These are phyloP conservation scores for Glycine latifolia DNA, from an alignment of 306 rosid genomes.

Conservation along the genomic window DNA sequence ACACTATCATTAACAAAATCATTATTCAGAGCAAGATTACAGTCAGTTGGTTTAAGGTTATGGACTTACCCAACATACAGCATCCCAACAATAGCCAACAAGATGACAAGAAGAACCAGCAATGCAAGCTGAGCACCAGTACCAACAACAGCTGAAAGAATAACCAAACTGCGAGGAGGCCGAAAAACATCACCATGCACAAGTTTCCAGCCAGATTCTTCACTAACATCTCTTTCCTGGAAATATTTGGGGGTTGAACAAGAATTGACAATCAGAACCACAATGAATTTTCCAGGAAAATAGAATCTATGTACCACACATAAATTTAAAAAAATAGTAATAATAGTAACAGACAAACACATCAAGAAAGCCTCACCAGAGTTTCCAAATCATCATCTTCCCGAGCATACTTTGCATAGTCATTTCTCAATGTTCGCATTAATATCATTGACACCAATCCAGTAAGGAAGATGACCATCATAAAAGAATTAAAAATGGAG, in stretches of 20 bases:
- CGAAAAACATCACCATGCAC: constrained; percentile 99
- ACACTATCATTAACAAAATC: constrained; percentile 1
- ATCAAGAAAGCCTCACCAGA: constrained; percentile 65
- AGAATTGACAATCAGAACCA: constrained; percentile 41
- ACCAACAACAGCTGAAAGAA: constrained; percentile 97
- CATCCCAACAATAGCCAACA: constrained; percentile 98
- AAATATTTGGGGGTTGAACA: constrained; percentile 35
- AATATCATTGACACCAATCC: constrained; percentile 99
- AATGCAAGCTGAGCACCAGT: constrained; percentile 98
- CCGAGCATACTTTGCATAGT: constrained; percentile 98
- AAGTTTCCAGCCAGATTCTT: constrained; percentile 99
- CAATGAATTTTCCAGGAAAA: constrained; percentile 12
- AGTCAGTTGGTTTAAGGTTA: constrained; percentile 14
- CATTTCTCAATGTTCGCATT: constrained; percentile 98
- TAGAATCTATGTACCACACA: background rate
- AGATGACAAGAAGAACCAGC: constrained; percentile 96
- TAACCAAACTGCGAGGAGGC: constrained; percentile 81
- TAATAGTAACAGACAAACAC: background rate
- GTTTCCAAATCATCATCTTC: constrained; percentile 98
- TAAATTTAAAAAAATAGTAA: background rate
- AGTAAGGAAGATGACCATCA: constrained; percentile 99
- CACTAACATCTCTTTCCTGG: constrained; percentile 98
- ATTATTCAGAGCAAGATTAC: constrained; percentile 33
- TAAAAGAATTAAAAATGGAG: constrained; percentile 97
- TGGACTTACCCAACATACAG: constrained; percentile 75